A percentile compares a stretch with the other conserved stretches of the same genome.
Conservation (phyloP, 306 rosid species). For the Sicyos edulis region DNA sequence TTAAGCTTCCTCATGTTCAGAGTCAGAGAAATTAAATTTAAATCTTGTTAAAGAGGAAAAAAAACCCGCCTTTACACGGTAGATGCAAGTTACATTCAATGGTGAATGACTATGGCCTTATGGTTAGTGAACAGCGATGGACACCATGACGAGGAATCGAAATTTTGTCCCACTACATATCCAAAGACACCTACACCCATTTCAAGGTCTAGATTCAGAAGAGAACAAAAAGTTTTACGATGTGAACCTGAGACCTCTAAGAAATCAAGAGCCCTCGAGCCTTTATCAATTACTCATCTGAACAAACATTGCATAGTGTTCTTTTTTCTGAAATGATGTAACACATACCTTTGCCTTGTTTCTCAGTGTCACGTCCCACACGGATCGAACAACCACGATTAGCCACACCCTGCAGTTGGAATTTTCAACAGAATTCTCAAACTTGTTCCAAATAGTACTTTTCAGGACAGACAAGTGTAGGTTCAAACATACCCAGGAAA, state of each 20-base stretch:
- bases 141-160: not conserved
- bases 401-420: slow-evolving; percentile 78
- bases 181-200: too few relatives aligned
- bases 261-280: too few relatives aligned
- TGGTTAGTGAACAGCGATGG: not conserved
- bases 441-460: slow-evolving; percentile 13
- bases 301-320: too few relatives aligned
- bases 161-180: too few relatives aligned
- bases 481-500: slow-evolving; percentile 76
- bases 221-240: too few relatives aligned
- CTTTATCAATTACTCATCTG: not conserved
- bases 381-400: slow-evolving; percentile 98
- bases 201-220: too few relatives aligned
- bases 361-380: slow-evolving; percentile 92
- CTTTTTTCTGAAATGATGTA: not conserved
- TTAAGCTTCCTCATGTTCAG: not conserved
- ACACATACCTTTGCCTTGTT: slow-evolving; percentile 74
- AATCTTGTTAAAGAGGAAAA: not conserved
- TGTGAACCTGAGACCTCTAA: too few relatives aligned
- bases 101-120: not conserved
- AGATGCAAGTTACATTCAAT: too few relatives aligned
- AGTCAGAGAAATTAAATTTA: not conserved
- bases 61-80: too few relatives aligned
- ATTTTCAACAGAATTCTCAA: slow-evolving; percentile 20
- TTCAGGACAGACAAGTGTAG: slow-evolving; percentile 20